Percentiles rank a stretch among this genome's conserved stretches.
Conservation (phyloP, 805 yeast genomes). For the Metschnikowia dekortorum region DNA sequence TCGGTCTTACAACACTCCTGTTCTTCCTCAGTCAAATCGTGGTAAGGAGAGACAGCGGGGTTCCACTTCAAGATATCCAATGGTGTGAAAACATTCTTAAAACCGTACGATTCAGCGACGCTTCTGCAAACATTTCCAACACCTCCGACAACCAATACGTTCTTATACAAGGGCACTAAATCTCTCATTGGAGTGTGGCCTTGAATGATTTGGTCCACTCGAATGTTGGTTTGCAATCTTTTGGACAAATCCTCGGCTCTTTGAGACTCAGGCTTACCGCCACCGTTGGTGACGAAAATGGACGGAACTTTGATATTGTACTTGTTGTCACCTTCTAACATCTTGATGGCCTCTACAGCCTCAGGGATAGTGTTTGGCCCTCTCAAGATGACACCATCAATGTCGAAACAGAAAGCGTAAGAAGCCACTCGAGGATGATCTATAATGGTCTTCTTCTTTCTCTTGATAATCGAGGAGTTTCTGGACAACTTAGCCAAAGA, state of each 20-base stretch:
- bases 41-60: slow-evolving; percentile 83
- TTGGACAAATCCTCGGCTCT: slow-evolving; percentile 68
- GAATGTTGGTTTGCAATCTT: slow-evolving; percentile 55
- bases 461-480: slow-evolving; percentile 42
- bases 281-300: slow-evolving; percentile 83
- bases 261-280: slow-evolving; percentile 76
- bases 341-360: slow-evolving; percentile 65
- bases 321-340: slow-evolving; percentile 74
- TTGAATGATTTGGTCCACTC: slow-evolving; percentile 79
- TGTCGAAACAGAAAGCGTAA: slow-evolving; percentile 88
- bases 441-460: slow-evolving; percentile 49
- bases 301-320: slow-evolving; percentile 74
- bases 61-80: slow-evolving; percentile 81
- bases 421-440: slow-evolving; percentile 74
- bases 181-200: slow-evolving; percentile 95
- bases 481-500: slow-evolving; percentile 43
- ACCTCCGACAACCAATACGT: slow-evolving; percentile 86
- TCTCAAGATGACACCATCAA: slow-evolving; percentile 83
- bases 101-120: slow-evolving; percentile 81
- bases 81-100: slow-evolving; percentile 76
- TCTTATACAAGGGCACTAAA: slow-evolving; percentile 59
- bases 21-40: slow-evolving; percentile 72
- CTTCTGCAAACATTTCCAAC: slow-evolving; percentile 78
- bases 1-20: slow-evolving; percentile 42
- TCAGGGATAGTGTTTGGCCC: slow-evolving; percentile 84